These are phyloP conservation scores for Sabuloglossum arenarium DNA, from an alignment of 495 filamentous ascomycete species.

Conservation along the genomic window DNA sequence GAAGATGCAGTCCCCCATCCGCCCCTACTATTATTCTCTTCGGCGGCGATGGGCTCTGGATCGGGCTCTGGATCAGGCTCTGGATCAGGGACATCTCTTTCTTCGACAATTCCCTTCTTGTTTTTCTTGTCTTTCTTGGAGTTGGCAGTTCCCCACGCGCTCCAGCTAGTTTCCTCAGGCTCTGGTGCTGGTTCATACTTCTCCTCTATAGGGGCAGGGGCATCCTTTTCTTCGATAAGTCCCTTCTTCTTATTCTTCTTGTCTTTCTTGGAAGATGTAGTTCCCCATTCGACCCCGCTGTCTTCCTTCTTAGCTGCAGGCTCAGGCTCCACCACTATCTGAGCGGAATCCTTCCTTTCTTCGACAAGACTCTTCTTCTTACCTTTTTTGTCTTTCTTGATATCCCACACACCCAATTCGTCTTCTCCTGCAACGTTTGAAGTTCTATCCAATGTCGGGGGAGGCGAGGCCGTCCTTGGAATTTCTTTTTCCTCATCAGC, in stretches of 20 bases:
- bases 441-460: neutral
- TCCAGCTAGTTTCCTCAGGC: neutral
- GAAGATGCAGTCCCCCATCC: neutral
- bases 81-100: neutral
- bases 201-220: neutral
- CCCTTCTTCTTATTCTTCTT: neutral
- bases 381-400: neutral
- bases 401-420: neutral
- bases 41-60: neutral
- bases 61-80: neutral
- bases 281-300: neutral
- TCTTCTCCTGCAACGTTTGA: neutral
- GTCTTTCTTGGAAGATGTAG: neutral
- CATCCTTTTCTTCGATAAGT: neutral
- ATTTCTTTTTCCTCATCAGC: neutral
- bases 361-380: neutral
- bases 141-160: neutral
- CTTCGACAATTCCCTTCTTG: neutral
- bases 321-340: neutral
- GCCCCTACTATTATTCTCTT: neutral
- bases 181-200: neutral
- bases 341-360: neutral
- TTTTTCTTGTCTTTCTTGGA: neutral
- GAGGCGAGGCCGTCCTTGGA: neutral
- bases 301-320: neutral